These are phyloP conservation scores for Annulohypoxylon maeteangense DNA, from an alignment of 495 filamentous ascomycete species.

Conservation along the genomic window DNA sequence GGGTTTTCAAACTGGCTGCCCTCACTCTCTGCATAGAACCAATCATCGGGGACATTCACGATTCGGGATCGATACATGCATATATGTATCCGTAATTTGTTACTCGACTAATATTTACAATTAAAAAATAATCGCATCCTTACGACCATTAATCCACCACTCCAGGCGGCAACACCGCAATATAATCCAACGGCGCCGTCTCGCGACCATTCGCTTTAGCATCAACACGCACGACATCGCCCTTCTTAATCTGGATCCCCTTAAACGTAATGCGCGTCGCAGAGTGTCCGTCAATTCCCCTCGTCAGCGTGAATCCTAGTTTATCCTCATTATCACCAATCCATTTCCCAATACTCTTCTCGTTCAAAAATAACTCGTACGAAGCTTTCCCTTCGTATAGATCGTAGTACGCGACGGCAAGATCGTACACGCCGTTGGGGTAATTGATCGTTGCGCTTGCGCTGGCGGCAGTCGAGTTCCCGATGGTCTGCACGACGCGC, in stretches of 20 bases:
- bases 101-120: no score
- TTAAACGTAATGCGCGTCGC: conserved; percentile 70
- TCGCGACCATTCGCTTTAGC: conserved; percentile 68
- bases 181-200: conserved; percentile 73
- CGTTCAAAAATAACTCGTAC: conserved; percentile 65
- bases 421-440: conserved; percentile 63
- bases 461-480: conserved; percentile 60
- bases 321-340: conserved; percentile 65
- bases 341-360: conserved; percentile 64
- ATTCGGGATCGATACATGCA: no score
- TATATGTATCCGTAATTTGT: no score
- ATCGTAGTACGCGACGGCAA: conserved; percentile 76
- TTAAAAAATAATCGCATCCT: no score
- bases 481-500: conserved; percentile 44
- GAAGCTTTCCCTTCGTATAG: conserved; percentile 63
- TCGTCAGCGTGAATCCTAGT: conserved; percentile 65
- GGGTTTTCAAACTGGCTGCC: no score
- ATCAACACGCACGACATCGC: conserved; percentile 68
- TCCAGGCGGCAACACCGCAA: conserved; percentile 68
- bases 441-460: conserved; percentile 60
- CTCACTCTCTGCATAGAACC: background rate
- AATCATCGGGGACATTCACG: no score
- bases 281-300: conserved; percentile 70
- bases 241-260: conserved; percentile 60
- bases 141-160: conserved; percentile 67